Evolutionary conservation across 2,329 filamentous ascomycete genomes (phyloP).

Genomic region (Biscogniauxia marginata): DNA sequence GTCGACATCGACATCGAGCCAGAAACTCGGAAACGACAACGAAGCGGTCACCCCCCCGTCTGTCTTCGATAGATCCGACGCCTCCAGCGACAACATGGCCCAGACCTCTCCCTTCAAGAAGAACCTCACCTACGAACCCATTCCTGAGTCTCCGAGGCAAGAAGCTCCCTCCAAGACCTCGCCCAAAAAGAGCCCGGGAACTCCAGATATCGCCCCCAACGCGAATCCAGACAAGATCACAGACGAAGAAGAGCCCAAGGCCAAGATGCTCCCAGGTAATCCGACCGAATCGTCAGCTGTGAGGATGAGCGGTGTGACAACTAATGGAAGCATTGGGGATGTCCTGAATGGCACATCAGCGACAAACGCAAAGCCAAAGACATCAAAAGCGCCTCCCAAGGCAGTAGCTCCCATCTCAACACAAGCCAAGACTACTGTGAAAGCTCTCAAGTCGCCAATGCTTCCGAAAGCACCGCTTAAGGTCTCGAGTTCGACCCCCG

Average conservation of each 20-base stretch:
- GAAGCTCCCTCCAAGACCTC: slow-evolving; percentile 21
- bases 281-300: slow-evolving; percentile 29
- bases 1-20: slow-evolving; percentile 37
- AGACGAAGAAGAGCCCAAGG: slow-evolving; percentile 38
- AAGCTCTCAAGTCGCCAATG: slow-evolving; percentile 38
- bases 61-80: slow-evolving; percentile 38
- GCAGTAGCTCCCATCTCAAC: slow-evolving; percentile 23
- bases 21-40: slow-evolving; percentile 39
- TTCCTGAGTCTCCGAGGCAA: slow-evolving; percentile 42
- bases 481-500: slow-evolving; percentile 31
- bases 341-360: slow-evolving; percentile 22
- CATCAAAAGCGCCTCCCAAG: slow-evolving; percentile 22
- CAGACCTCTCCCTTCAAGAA: slow-evolving; percentile 32
- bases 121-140: slow-evolving; percentile 39
- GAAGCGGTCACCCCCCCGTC: slow-evolving; percentile 40
- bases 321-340: slow-evolving; percentile 15
- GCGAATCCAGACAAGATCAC: slow-evolving; percentile 41
- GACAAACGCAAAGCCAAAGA: slow-evolving; percentile 31
- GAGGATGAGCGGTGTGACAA: slow-evolving; percentile 17
- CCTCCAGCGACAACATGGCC: slow-evolving; percentile 32
- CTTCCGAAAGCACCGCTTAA: slow-evolving; percentile 35
- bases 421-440: slow-evolving; percentile 33
- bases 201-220: slow-evolving; percentile 32
- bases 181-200: slow-evolving; percentile 22
- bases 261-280: slow-evolving; percentile 32